phyloP scores from a whole-genome alignment of 805 yeast genomes.

The Ogataea pini region DNA sequence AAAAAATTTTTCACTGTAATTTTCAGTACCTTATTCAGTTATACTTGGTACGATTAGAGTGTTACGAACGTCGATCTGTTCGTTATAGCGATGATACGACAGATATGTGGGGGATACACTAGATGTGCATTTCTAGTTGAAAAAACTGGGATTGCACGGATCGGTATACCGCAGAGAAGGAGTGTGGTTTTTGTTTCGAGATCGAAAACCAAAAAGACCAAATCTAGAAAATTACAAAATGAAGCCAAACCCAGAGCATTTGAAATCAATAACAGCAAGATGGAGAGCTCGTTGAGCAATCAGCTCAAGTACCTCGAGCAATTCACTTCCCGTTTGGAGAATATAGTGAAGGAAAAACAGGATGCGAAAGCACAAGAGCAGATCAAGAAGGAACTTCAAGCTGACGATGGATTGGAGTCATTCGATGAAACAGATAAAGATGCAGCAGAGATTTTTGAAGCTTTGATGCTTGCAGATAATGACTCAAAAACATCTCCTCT shows the following conservation, averaged over 20 bases:
- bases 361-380: conserved; percentile 19
- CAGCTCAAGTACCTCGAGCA: conserved; percentile 32
- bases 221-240: neutral
- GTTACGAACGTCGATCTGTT: no score
- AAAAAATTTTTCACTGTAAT: neutral
- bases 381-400: conserved; percentile 23
- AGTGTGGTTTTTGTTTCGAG: conserved; percentile 14
- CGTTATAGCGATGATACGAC: conserved; percentile 4
- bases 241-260: neutral
- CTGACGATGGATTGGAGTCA: conserved; percentile 19
- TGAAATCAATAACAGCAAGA: conserved; percentile 11
- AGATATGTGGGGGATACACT: neutral
- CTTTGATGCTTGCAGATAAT: conserved; percentile 24
- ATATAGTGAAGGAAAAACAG: conserved; percentile 22
- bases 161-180: neutral
- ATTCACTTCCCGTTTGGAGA: conserved; percentile 33
- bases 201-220: conserved; percentile 5
- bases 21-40: no score
- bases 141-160: neutral
- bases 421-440: conserved; percentile 26
- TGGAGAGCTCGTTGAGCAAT: conserved; percentile 27
- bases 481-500: conserved; percentile 1
- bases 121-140: neutral
- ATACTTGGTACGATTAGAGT: no score
- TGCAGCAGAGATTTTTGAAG: conserved; percentile 31